Percentiles rank a stretch among this genome's conserved stretches.
Conservation (phyloP, 2,329 filamentous ascomycete species). For the Calcarisporium arbuscula region DNA sequence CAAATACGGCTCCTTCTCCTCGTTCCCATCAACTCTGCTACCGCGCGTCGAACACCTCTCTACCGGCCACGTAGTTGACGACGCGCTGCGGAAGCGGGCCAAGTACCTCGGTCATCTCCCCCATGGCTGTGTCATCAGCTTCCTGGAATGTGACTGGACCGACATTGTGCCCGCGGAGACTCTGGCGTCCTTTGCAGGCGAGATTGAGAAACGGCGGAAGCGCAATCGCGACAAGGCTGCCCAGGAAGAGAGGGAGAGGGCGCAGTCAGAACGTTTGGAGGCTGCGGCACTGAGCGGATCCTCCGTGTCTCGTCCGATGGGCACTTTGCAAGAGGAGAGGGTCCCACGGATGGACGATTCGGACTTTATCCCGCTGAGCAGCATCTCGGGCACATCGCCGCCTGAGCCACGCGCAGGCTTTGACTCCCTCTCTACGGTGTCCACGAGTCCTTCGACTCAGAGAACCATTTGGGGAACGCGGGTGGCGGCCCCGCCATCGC, state of each 20-base stretch:
- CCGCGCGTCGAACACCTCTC: slow-evolving; percentile 86
- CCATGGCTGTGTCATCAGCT: slow-evolving; percentile 83
- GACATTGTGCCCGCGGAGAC: slow-evolving; percentile 74
- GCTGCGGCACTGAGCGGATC: slow-evolving; percentile 58
- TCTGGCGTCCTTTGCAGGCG: slow-evolving; percentile 67
- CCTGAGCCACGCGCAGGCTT: slow-evolving; percentile 56
- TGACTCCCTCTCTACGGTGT: slow-evolving; percentile 65
- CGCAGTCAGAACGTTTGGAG: slow-evolving; percentile 76
- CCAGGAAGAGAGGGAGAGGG: slow-evolving; percentile 77
- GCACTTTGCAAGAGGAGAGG: slow-evolving; percentile 30
- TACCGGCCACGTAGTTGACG: slow-evolving; percentile 80
- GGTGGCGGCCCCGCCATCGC: slow-evolving; percentile 55
- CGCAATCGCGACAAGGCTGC: slow-evolving; percentile 76
- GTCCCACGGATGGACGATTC: slow-evolving; percentile 41
- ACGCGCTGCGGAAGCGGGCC: slow-evolving; percentile 72
- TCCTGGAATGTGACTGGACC: slow-evolving; percentile 92
- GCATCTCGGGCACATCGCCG: slow-evolving; percentile 44
- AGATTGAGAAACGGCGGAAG: slow-evolving; percentile 71
- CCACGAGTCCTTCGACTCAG: slow-evolving; percentile 69
- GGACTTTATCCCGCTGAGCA: slow-evolving; percentile 59
- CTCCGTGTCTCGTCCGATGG: slow-evolving; percentile 30
- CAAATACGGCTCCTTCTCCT: slow-evolving; percentile 75
- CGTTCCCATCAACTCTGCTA: slow-evolving; percentile 78
- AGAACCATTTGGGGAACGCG: slow-evolving; percentile 93
- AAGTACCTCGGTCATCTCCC: slow-evolving; percentile 86